Evolutionary conservation across 495 filamentous ascomycete genomes (phyloP).

Genomic region (Bathelium albidoporum): DNA sequence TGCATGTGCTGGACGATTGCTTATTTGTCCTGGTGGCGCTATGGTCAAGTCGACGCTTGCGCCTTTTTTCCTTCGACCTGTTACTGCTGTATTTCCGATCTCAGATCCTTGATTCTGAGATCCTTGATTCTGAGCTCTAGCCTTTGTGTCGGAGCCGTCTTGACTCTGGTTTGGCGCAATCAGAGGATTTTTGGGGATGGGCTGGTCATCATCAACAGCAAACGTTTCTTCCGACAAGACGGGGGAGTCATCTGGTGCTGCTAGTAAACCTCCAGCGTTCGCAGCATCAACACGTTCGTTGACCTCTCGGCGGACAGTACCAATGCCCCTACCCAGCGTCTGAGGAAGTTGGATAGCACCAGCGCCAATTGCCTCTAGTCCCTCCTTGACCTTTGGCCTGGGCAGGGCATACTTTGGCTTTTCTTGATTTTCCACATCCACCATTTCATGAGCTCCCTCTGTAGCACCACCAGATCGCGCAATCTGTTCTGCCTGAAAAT

Average conservation of each 20-base stretch:
- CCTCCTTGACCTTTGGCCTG: slow-evolving; percentile 34
- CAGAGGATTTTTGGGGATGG: slow-evolving; percentile 8
- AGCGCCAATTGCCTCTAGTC: slow-evolving; percentile 19
- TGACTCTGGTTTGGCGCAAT: not conserved
- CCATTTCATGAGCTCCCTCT: slow-evolving; percentile 23
- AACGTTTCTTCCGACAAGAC: not conserved
- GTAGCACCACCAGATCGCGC: slow-evolving; percentile 61
- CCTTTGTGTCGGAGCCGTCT: not conserved
- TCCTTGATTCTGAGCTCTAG: not conserved
- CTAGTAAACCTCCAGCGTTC: not conserved
- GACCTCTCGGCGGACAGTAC: slow-evolving; percentile 51
- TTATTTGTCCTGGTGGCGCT: not conserved
- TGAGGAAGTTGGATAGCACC: not conserved
- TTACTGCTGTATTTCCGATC: not conserved
- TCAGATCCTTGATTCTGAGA: not conserved
- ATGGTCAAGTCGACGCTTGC: not conserved
- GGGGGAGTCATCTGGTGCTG: not conserved
- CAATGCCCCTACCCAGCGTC: slow-evolving; percentile 12
- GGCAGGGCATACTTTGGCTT: slow-evolving; percentile 26
- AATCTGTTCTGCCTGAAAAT: slow-evolving; percentile 50
- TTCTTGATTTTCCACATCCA: slow-evolving; percentile 23
- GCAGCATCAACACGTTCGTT: slow-evolving; percentile 44
- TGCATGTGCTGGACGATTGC: not conserved
- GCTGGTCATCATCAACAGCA: slow-evolving; percentile 32
- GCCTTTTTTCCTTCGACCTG: not conserved